These are phyloP conservation scores for Wallacemonas rigidus DNA, from an alignment of 208 protist genomes.

Conservation along the genomic window DNA sequence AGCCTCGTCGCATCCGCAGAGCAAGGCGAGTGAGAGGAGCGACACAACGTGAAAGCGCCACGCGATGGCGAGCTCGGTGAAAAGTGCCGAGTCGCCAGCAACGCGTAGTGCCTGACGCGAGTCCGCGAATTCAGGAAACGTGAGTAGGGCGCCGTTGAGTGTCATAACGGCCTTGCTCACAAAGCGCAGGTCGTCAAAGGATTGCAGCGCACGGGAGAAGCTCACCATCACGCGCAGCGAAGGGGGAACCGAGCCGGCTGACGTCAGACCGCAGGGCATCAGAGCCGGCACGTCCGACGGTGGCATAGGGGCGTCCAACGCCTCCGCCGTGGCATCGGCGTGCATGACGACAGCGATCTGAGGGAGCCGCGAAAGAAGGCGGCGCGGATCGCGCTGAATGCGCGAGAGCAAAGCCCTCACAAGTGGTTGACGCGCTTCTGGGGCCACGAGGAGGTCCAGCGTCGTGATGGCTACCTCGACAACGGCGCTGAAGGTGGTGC, in stretches of 20 bases:
- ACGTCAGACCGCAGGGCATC: too few species aligned
- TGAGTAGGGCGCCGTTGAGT: slow-evolving; percentile 80
- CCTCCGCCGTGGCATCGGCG: slow-evolving; percentile 16
- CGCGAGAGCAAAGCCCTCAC: not conserved
- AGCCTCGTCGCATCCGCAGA: slow-evolving; percentile 88
- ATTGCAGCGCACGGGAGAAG: slow-evolving; percentile 24
- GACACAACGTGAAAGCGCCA: slow-evolving; percentile 94
- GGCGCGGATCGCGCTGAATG: slow-evolving; percentile 22
- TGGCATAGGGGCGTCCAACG: slow-evolving; percentile 20
- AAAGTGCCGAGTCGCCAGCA: slow-evolving; percentile 24
- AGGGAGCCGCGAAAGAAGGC: slow-evolving; percentile 17
- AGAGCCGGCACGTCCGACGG: too few species aligned
- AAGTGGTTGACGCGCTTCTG: not conserved
- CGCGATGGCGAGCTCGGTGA: slow-evolving; percentile 66
- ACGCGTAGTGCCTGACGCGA: slow-evolving; percentile 72
- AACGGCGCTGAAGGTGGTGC: slow-evolving; percentile 1
- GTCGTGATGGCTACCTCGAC: not conserved
- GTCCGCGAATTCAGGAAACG: slow-evolving; percentile 84
- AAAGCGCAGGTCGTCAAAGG: slow-evolving; percentile 51
- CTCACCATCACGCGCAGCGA: slow-evolving; percentile 22
- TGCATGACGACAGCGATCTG: slow-evolving; percentile 14
- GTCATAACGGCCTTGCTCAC: slow-evolving; percentile 69
- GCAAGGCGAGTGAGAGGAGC: slow-evolving; percentile 90
- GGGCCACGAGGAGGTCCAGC: not conserved
- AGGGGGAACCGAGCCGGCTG: not conserved